Evolutionary conservation across 352 stramenopile genomes (phyloP), one percentile per base, ranked within the genome.

Genomic region (Phytopythium boreale): DNA sequence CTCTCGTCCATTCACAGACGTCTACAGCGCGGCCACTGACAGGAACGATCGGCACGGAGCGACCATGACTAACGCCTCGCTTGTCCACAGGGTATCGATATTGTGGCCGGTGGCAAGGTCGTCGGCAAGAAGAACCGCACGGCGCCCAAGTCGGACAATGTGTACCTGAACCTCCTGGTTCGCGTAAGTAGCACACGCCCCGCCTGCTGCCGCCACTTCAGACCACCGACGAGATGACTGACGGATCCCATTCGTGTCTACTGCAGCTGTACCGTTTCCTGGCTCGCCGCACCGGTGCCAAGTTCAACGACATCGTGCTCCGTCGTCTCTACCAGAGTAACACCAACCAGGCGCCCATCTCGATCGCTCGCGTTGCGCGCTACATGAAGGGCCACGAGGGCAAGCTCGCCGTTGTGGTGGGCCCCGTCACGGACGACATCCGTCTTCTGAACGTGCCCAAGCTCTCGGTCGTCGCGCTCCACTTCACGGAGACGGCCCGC

Each of bases 311-410:
- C 63, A 97, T 97, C 51, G 95, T 99, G 63, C 88, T 99, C 46
- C 99, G 99, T 89, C 95, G 98, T 74, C 88, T 99, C 71, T 99
- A 99, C 88, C 98, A 99, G 96, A 98, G 88, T 70, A 98, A 98
- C 87, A 98, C 97, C 47, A 99, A 99, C 90, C 88, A 98, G 72
- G 96, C 97, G 57, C 97, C 97, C 51, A 97, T 99, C 68, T 98
- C 96, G 59, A 91, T 99, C 62, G 87, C 91, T 71, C 89, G 97
- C 72, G 83, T 99, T 52, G 85, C 88, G 66, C 94, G 96, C 71
- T 99, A 99, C 93, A 99, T 99, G 97, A 98, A 93, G 77, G 96
- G 90, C 62, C 99, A 99, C 89, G 97, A 99, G 67, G 95, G 87
- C 67, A 99, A 99, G 88, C 98, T 97, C 66, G 97, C 97, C 55